Percentiles rank a stretch among this genome's conserved stretches.
phyloP scores from a whole-genome alignment of 2,329 filamentous ascomycete species.

The Trichothecium roseum region DNA sequence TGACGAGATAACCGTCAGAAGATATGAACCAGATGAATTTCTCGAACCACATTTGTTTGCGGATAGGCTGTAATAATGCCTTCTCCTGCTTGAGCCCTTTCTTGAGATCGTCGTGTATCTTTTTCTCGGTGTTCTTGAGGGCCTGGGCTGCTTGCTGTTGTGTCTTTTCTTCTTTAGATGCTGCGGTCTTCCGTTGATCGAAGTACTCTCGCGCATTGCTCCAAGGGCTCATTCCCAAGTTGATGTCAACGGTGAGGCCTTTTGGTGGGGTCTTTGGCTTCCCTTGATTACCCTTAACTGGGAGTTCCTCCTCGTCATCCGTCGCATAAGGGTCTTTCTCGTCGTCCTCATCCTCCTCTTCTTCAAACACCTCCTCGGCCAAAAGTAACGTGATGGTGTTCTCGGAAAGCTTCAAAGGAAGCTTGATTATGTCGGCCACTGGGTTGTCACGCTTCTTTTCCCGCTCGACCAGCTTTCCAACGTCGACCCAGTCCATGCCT shows the following conservation, averaged over 20 bases:
- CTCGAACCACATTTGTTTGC: constrained; percentile 88
- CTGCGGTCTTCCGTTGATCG: constrained; percentile 75
- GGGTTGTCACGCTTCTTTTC: constrained; percentile 74
- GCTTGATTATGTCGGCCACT: constrained; percentile 75
- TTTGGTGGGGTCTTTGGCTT: constrained; percentile 30
- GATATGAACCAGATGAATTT: constrained; percentile 96
- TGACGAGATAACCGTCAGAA: constrained; percentile 85
- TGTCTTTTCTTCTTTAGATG: constrained; percentile 80
- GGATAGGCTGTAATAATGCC: constrained; percentile 69
- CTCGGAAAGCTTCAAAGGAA: constrained; percentile 83
- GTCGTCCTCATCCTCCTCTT: constrained; percentile 50
- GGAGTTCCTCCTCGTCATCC: constrained; percentile 42
- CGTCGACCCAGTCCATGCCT: constrained; percentile 96
- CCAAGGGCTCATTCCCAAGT: constrained; percentile 74
- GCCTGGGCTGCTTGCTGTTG: constrained; percentile 70
- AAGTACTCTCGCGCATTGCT: constrained; percentile 88
- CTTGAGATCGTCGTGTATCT: constrained; percentile 76
- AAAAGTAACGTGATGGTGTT: constrained; percentile 77
- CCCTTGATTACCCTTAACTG: constrained; percentile 21
- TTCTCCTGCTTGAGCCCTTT: constrained; percentile 89
- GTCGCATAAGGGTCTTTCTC: constrained; percentile 54
- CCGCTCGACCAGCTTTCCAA: constrained; percentile 76
- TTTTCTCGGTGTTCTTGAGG: constrained; percentile 80
- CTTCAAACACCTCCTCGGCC: constrained; percentile 55
- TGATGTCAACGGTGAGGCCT: constrained; percentile 67